Conservation (phyloP, 2,329 filamentous ascomycete genomes). For the Colletotrichum scovillei region DNA sequence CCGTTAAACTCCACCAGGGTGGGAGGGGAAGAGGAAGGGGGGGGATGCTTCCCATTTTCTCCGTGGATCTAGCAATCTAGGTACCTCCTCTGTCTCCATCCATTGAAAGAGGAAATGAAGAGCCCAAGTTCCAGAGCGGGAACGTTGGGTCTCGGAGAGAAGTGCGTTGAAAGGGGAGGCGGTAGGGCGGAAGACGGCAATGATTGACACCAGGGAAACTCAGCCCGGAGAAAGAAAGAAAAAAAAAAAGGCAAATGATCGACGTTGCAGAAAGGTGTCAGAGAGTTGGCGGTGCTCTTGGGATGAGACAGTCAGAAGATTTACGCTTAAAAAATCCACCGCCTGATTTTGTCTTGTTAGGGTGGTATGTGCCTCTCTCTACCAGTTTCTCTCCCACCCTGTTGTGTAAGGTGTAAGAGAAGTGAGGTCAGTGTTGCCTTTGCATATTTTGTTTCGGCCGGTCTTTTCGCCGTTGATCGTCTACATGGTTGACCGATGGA, state of each 20-base stretch:
- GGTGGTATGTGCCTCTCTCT: not conserved
- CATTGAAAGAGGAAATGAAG: not conserved
- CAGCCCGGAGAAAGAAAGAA: not conserved
- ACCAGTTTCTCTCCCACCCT: not conserved
- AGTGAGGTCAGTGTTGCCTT: not conserved
- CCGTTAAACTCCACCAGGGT: not conserved
- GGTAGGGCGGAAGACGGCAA: not conserved
- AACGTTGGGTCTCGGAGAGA: not conserved
- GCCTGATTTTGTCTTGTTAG: not conserved
- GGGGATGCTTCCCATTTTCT: not conserved
- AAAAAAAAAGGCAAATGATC: conserved; percentile 5
- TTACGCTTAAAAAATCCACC: conserved; percentile 31
- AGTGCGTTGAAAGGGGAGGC: not conserved
- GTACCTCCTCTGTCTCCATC: not conserved
- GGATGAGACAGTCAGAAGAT: conserved; percentile 25
- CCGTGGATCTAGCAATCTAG: not conserved
- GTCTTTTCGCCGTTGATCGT: conserved; percentile 1
- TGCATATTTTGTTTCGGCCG: conserved; percentile 12
- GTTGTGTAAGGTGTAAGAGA: not conserved
- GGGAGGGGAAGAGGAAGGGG: not conserved
- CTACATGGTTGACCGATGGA: not conserved
- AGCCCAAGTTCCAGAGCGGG: not conserved
- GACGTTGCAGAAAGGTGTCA: conserved; percentile 31
- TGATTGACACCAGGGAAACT: not conserved
- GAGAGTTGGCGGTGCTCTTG: conserved; percentile 1